phyloP scores from a whole-genome alignment of 2,329 filamentous ascomycete genomes.

The Fusarium siculi region DNA sequence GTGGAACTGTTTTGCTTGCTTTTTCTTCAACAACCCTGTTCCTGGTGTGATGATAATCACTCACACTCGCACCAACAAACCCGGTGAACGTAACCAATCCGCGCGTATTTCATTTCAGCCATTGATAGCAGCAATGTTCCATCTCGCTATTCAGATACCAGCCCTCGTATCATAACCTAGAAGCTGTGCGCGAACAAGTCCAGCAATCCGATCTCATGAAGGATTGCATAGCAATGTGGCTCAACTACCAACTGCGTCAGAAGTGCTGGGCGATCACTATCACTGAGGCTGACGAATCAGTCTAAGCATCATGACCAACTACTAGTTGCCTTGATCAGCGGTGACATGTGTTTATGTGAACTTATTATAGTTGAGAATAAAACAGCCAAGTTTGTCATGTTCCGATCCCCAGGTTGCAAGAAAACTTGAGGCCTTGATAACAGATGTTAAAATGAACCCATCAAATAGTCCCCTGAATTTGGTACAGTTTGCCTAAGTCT shows the following conservation, averaged over 20 bases:
- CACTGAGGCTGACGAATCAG: background rate
- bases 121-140: background rate
- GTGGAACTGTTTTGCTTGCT: constrained; percentile 26
- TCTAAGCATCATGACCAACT: constrained; percentile 7
- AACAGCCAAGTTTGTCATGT: background rate
- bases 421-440: background rate
- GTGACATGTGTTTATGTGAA: constrained; percentile 3
- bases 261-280: background rate
- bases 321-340: background rate
- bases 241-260: background rate
- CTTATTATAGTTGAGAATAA: constrained; percentile 1
- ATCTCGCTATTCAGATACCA: background rate
- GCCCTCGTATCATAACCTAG: background rate
- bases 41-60: constrained; percentile 10
- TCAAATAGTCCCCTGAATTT: background rate
- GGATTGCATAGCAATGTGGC: background rate
- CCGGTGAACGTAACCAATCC: background rate
- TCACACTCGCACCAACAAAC: constrained; percentile 1
- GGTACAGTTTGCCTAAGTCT: background rate
- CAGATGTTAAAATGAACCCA: background rate
- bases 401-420: background rate
- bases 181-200: background rate
- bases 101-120: background rate
- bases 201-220: background rate
- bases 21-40: constrained; percentile 19